Evolutionary conservation across 257 asterid genomes (phyloP), one percentile per base, ranked within the genome.

Genomic region (Lantana camara): DNA sequence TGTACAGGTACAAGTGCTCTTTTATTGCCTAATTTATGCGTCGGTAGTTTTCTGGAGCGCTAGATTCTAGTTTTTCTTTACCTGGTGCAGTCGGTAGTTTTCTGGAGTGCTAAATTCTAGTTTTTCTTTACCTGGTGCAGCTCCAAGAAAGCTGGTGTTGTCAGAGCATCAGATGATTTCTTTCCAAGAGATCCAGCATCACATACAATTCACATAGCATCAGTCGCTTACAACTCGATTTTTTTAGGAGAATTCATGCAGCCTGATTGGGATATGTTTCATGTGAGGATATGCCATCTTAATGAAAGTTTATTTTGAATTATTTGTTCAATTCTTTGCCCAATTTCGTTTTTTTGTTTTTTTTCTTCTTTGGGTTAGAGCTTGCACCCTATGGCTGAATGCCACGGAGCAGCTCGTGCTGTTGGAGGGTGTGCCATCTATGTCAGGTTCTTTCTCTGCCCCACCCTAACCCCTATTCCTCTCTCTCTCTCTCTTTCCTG

Each of bases 211-310:
- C 97, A 92, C 82, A 83, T 92, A 65, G 98, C 96, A 62, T 92
- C 98, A 11, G 98, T 92, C 53, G 96, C 98, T 29, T 91, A 86
- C 57, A 88, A 91, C 71, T 88, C 97, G 57, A n/a, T 92, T 54
- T 92, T 92, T 66, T 78, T 89, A 0, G 98, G 98, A 38, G 97
- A 92, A 74, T 89, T 92, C 66, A 89, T 92, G 98, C 98, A 92
- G 80, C 97, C 98, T 6, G 97, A 91, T 80, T 89, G 98, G 98
- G 98, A 91, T 57, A 91, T 91, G 98, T 89, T 91, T 67, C 98
- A 91, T 50, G 98, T 92, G 75, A 89, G 90, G n/a, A n/a, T n/a
- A n/a, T 41, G 30, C 63, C 41, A 32, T 21, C 27, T 21, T 20
- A 12, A 37, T 30, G 56, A 44, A 10, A 23, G 13, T 75, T 51